Base-by-base conservation (phyloP, 495 filamentous ascomycete genomes). In the Hapsidospora chrysogenum region DNA sequence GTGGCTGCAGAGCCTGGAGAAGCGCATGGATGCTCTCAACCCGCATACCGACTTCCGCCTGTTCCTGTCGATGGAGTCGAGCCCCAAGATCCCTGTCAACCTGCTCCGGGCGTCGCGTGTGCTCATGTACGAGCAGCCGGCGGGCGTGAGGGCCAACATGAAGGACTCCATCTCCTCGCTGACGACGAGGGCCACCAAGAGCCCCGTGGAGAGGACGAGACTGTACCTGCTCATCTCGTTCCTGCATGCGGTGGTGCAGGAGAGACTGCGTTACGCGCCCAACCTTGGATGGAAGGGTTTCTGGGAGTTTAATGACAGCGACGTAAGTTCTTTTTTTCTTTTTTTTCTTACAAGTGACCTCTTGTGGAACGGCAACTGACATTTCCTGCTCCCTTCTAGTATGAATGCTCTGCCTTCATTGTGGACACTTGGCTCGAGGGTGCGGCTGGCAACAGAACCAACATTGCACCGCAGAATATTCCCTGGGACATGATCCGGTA, bases 251-350 rank as follows among this genome's bases (percentile, higher is more conserved):
- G 87, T 99, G 9, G 72, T 99, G 20, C 89, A 99, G 55, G 89
- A 99, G 53, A 66, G 89, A 46, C 65, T 99, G 41, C 81, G 89
- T 39, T 99, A 99, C 49, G 87, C 85, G 14, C 92, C 89, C 2
- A 89, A 70, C 34, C 68, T 99, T 37, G 89, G 89, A 35, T 96
- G 92, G 89, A 93, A 93, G 63, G 83, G 84, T 37, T 93, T 93
- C 68, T 99, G 89, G 89, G 89, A 99, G 60, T 99, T 99, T 52
- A 99, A 99, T 50, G 89, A 99, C 54, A 92, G 86, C 44, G 89
- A 97, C 58, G 86, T 95, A 72, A 78, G 85, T 72, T 33, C 39
- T 37, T 16, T 15, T 15, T 34, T 5, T 21, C 15, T 21, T 11
- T 16, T 35, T n/a, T n/a, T 3, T n/a, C n/a, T n/a, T n/a, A n/a